Evolutionary conservation across 495 filamentous ascomycete species (phyloP), one percentile per base, ranked within the genome.

Genomic region (Trichoderma parareesei): DNA sequence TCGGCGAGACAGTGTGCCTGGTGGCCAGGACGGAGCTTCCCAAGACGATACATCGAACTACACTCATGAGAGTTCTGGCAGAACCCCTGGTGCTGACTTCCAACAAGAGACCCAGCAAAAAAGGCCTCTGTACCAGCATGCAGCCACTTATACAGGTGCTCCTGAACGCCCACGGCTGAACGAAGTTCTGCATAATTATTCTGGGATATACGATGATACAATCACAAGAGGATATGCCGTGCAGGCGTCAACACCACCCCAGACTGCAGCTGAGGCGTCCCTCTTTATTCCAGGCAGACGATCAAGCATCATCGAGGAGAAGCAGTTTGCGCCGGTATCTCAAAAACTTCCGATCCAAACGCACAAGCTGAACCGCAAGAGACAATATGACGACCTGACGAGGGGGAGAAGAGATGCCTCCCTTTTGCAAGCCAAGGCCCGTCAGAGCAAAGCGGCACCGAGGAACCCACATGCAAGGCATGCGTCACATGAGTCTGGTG

Each of bases 401-500:
- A 37, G 38, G 13, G 60, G 60, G 16, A 11, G 5, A 10, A 61
- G 18, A 5, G 60, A 43, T 42, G 37, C 60, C 38, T 10, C 60
- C 18, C 18, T 11, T 0, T 41, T 37, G 14, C 6, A 20, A 40
- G 18, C 16, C 11, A 27, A 37, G 14, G 7, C 35, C 16, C 60
- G 61, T 33, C 38, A 37, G 27, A 13, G 7, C 41, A 37, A 37
- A n/a, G 4, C 27, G n/a, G 18, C 4, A 42, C 2, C 27, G 1
- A 63, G 61, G 13, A 9, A 42, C 16, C 4, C 41, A 20, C 60
- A 40, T 42, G 60, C 60, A 41, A 20, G 60, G 16, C 41, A 61
- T 37, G 60, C 38, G 44, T 60, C 65, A 41, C 60, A 67, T 61
- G 63, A 10, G 65, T 61, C 35, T 16, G 37, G 64, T 3, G 69